These are phyloP conservation scores for Hippophae gyantsensis DNA, from an alignment of 306 rosid genomes.

Conservation along the genomic window DNA sequence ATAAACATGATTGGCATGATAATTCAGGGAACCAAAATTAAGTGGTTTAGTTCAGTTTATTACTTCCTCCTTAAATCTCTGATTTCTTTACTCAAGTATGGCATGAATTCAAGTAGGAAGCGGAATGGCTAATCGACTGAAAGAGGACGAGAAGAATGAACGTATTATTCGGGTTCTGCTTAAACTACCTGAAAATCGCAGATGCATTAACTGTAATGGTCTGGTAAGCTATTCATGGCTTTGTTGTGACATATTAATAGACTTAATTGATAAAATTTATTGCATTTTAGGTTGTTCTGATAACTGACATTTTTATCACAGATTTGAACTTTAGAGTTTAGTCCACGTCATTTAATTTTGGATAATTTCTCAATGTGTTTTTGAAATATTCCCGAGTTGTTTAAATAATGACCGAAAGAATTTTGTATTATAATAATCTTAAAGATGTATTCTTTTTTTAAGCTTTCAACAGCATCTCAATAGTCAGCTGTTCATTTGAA, in stretches of 20 bases:
- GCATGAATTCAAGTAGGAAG: slow-evolving; percentile 26
- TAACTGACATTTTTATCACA: too few relatives aligned
- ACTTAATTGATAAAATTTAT: too few relatives aligned
- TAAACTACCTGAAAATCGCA: slow-evolving; percentile 64
- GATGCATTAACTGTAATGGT: slow-evolving; percentile 90
- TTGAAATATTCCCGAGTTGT: too few relatives aligned
- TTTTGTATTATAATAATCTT: too few relatives aligned
- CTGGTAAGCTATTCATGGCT: slow-evolving; percentile 36
- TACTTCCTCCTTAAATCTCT: slow-evolving; percentile 6
- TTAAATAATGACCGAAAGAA: too few relatives aligned
- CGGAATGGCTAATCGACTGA: slow-evolving; percentile 63
- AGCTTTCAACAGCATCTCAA: too few relatives aligned
- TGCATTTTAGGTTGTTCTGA: too few relatives aligned
- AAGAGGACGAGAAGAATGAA: slow-evolving; percentile 85
- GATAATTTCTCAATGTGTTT: too few relatives aligned
- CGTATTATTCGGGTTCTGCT: slow-evolving; percentile 81
- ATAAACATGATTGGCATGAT: not conserved
- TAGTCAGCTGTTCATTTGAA: too few relatives aligned
- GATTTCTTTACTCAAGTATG: slow-evolving; percentile 17
- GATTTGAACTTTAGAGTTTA: too few relatives aligned
- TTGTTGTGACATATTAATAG: not conserved
- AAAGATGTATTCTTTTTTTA: too few relatives aligned
- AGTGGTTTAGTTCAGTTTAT: not conserved
- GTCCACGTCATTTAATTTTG: too few relatives aligned
- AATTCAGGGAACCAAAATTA: not conserved